Evolutionary conservation across 2,329 filamentous ascomycete genomes (phyloP), one percentile per base, ranked within the genome.

Genomic region (Rutstroemia sp.): DNA sequence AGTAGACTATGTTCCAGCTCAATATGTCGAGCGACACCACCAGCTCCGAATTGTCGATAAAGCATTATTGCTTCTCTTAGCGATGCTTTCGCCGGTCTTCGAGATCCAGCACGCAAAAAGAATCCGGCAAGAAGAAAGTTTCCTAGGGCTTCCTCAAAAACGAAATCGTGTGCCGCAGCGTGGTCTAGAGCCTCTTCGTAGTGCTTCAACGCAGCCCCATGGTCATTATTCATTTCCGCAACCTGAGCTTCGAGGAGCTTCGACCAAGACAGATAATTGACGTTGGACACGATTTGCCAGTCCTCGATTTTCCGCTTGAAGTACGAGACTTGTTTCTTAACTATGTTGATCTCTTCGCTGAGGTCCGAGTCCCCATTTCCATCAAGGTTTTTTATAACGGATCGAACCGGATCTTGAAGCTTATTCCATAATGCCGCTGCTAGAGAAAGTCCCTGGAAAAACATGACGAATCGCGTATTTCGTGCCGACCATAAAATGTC

Each of bases 141-240:
- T 16, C 83, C 81, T 1, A 90, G 75, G 0, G 85, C 88, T 68
- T 91, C 86, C 59, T 92, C 88, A 50, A 90, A 79, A 2, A 79
- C 66, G 60, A 88, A 86, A 45, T 78, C 77, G 63, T 89, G 78
- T 55, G 87, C 77, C 19, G 87, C 77, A 12, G 85, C 81, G 65
- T 91, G 87, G 63, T 92, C 87, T 57, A 91, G 72, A 6, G 85
- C 82, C 59, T 81, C 77, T 67, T 92, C 88, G 65, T 90, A 92
- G 46, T 79, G 73, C 23, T 74, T 74, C 37, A 91, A 75, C 7
- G 86, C 83, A 2, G 71, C 66, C 3, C 80, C 83, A 58, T 83
- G 77, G 37, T 85, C 72, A 7, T 72, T 72, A 5, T 75, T 73
- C 55, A 88, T 73, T 62, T 92, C 88, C 3, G 80, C 77, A 18